phyloP scores from a whole-genome alignment of 768 basidiomycete genomes.

The Gloeopeniophorella convolvens region DNA sequence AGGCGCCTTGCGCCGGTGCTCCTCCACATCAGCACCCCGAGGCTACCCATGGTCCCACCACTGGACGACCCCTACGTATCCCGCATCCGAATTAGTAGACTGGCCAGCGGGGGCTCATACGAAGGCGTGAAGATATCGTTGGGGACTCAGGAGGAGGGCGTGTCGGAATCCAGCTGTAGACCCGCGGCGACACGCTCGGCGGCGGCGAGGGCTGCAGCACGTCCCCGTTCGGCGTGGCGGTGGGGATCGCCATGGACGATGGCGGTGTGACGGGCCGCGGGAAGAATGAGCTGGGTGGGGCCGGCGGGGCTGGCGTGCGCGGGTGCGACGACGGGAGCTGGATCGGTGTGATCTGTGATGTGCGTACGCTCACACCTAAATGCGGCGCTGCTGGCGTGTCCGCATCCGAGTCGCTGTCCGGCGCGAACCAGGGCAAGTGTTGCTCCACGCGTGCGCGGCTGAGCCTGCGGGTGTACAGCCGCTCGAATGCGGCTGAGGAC shows the following conservation, averaged over 20 bases:
- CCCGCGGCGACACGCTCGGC: conserved; percentile 19
- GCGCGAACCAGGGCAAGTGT: not conserved
- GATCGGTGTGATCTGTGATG: conserved; percentile 20
- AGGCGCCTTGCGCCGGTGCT: not conserved
- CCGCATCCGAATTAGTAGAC: conserved; percentile 10
- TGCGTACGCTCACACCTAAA: conserved; percentile 12
- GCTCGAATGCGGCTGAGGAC: conserved; percentile 8
- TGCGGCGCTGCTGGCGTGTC: conserved; percentile 1
- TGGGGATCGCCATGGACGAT: not conserved
- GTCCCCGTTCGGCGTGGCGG: conserved; percentile 4
- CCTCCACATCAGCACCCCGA: not conserved
- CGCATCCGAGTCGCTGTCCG: conserved; percentile 5
- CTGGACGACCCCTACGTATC: no score
- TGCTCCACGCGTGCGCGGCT: conserved; percentile 7
- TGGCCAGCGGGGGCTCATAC: conserved; percentile 8
- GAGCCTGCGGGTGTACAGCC: conserved; percentile 7
- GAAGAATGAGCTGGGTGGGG: not conserved
- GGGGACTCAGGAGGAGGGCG: conserved; percentile 12
- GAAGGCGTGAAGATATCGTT: conserved; percentile 5
- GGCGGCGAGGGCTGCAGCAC: conserved; percentile 15
- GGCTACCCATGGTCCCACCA: no score
- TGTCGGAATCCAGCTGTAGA: conserved; percentile 13
- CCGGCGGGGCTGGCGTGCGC: conserved; percentile 1
- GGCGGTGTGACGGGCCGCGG: conserved; percentile 6
- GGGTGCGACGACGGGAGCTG: conserved; percentile 16